Conservation (phyloP, 495 filamentous ascomycete genomes). For the Lasiosphaeria ovina region DNA sequence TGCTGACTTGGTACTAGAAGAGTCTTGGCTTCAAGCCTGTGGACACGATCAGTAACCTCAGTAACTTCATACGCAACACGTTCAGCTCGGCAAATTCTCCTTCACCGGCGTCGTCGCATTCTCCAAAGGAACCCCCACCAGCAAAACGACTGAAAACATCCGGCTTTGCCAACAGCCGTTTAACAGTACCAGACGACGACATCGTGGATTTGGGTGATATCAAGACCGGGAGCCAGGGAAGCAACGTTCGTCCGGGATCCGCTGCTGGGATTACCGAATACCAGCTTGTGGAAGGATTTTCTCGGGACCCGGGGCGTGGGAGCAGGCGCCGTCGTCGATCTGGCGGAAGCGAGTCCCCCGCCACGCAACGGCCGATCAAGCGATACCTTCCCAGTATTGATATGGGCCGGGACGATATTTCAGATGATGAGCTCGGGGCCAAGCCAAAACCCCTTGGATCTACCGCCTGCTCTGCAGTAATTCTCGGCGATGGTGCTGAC, state of each 20-base stretch:
- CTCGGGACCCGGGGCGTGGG: not conserved
- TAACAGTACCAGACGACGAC: constrained; percentile 1
- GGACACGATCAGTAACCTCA: not conserved
- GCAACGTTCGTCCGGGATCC: constrained; percentile 12
- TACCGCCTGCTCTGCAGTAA: too few relatives aligned
- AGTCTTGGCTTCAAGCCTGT: not conserved
- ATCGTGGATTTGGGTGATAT: constrained; percentile 27
- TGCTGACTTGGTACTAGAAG: not conserved
- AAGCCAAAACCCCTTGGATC: not conserved
- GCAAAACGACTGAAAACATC: constrained; percentile 29
- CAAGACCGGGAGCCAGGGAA: constrained; percentile 19
- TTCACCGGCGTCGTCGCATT: not conserved
- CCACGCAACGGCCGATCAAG: not conserved
- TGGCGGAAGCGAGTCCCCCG: constrained; percentile 1
- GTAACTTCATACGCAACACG: not conserved
- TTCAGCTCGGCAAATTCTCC: not conserved
- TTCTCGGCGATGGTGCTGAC: constrained; percentile 18
- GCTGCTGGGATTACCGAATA: constrained; percentile 22
- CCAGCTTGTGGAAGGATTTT: constrained; percentile 13
- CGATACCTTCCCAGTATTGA: constrained; percentile 2
- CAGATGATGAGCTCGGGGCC: constrained; percentile 16
- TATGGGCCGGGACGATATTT: constrained; percentile 13
- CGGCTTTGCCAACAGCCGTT: constrained; percentile 4
- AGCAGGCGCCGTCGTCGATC: constrained; percentile 15
- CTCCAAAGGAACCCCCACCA: constrained; percentile 9